Conservation (phyloP, 257 asterid genomes). For the Fraxinus pennsylvanica region DNA sequence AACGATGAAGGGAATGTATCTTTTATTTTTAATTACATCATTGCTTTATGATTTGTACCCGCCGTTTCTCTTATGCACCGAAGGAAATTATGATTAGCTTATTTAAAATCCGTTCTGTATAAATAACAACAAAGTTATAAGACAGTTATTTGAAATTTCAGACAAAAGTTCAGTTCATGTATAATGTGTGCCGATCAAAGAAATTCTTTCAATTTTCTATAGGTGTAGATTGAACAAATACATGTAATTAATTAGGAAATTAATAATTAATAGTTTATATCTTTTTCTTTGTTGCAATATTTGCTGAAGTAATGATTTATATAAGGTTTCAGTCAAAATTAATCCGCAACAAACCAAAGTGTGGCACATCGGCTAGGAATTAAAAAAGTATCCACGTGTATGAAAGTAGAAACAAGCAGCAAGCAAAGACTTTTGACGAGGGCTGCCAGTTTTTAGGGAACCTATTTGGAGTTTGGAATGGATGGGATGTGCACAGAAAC, state of each 20-base stretch:
- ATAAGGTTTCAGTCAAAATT: neutral
- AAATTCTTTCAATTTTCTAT: neutral
- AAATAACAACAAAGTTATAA: neutral
- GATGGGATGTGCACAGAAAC: neutral
- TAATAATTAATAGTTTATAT: neutral
- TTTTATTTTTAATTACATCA: neutral
- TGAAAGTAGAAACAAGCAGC: neutral
- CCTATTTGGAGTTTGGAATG: neutral
- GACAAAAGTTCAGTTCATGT: neutral
- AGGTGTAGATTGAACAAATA: neutral
- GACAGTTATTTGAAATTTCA: neutral
- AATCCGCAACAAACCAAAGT: neutral
- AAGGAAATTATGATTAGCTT: neutral
- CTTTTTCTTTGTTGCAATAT: neutral
- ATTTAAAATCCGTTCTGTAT: neutral
- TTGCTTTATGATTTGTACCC: neutral
- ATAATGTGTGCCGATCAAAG: neutral
- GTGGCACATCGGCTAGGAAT: neutral
- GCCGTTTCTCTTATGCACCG: neutral
- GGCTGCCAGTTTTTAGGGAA: neutral
- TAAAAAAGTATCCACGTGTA: neutral
- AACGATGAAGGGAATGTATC: neutral
- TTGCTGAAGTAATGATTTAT: neutral
- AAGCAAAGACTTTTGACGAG: neutral
- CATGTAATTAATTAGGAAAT: neutral